phyloP scores from a whole-genome alignment of 1,284 basidiomycete genomes.

The Rhodotorula sp. region DNA sequence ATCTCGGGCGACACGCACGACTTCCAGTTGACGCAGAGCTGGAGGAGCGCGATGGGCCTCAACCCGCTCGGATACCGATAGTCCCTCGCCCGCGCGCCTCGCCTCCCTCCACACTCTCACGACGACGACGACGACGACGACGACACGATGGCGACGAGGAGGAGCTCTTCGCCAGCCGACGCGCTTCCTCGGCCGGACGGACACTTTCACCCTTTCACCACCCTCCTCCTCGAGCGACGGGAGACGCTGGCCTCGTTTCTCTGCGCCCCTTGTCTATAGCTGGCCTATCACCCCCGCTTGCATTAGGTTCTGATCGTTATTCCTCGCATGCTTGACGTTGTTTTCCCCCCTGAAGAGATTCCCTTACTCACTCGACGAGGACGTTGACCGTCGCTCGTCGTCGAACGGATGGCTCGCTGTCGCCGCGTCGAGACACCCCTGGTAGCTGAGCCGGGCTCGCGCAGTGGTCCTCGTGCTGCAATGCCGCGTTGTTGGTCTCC shows the following conservation, averaged over 20 bases:
- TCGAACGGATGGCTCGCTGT: no score
- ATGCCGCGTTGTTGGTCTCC: no score
- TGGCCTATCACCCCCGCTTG: constrained; percentile 2
- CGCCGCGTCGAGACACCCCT: no score
- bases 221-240: neutral
- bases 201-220: constrained; percentile 4
- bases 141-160: neutral
- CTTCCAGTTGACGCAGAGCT: constrained; percentile 28
- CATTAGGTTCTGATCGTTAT: neutral
- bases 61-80: constrained; percentile 8
- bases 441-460: neutral
- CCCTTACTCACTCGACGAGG: neutral
- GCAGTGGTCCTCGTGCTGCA: neutral
- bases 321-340: neutral
- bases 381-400: neutral
- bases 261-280: constrained; percentile 17
- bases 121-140: neutral
- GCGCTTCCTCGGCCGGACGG: neutral
- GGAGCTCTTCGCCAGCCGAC: constrained; percentile 3
- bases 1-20: constrained; percentile 36
- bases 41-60: constrained; percentile 29
- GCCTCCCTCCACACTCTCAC: neutral
- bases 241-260: neutral
- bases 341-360: neutral
- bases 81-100: neutral